These are phyloP conservation scores for Backusella australiensis DNA, from an alignment of 192 early-diverging fungal species.

Conservation along the genomic window DNA sequence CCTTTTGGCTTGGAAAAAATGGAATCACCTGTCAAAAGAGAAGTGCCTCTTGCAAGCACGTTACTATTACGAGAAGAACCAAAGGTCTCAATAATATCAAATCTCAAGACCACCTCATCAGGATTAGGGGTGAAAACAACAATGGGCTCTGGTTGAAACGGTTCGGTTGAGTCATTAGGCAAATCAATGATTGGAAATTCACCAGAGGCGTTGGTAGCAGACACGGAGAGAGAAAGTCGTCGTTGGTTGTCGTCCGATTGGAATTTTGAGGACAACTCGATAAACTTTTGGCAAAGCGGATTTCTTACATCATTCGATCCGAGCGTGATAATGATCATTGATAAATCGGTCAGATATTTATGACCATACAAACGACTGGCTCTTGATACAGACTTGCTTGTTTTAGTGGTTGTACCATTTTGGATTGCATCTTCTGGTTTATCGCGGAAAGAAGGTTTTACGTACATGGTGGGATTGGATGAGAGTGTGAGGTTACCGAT, in stretches of 20 bases:
- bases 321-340: slow-evolving; percentile 61
- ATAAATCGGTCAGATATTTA: slow-evolving; percentile 57
- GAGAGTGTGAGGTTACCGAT: slow-evolving; percentile 50
- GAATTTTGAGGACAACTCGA: slow-evolving; percentile 43
- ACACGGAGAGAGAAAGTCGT: slow-evolving; percentile 52
- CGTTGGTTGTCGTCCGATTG: not conserved
- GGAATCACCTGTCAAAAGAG: slow-evolving; percentile 50
- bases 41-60: slow-evolving; percentile 54
- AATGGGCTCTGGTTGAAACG: slow-evolving; percentile 49
- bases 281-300: slow-evolving; percentile 32
- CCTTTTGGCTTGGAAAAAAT: slow-evolving; percentile 34
- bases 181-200: slow-evolving; percentile 56
- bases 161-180: slow-evolving; percentile 39
- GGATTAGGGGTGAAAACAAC: slow-evolving; percentile 49
- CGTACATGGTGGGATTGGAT: not conserved
- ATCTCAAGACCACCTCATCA: slow-evolving; percentile 51
- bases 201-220: slow-evolving; percentile 56
- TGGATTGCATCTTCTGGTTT: not conserved
- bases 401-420: slow-evolving; percentile 9
- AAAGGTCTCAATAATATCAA: slow-evolving; percentile 59
- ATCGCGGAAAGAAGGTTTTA: not conserved
- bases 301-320: slow-evolving; percentile 60
- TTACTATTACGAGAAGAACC: slow-evolving; percentile 38
- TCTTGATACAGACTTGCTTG: slow-evolving; percentile 15
- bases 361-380: slow-evolving; percentile 60